Conservation (phyloP, 305 asterid species). For the Rubia occidens region DNA sequence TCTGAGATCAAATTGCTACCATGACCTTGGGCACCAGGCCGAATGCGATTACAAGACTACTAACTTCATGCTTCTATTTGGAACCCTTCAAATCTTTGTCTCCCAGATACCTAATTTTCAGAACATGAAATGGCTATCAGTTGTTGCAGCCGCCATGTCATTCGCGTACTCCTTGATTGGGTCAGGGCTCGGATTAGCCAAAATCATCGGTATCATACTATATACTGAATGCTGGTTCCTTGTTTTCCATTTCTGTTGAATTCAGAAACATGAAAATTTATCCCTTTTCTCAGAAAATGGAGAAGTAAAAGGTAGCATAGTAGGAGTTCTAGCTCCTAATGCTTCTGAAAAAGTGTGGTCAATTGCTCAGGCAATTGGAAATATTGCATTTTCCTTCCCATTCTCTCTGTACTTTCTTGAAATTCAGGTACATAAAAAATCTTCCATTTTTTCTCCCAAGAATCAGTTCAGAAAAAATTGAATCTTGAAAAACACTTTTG, state of each 20-base stretch:
- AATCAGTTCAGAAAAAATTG: neutral
- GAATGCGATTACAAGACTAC: slow-evolving; percentile 37
- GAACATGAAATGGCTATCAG: slow-evolving; percentile 59
- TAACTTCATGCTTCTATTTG: slow-evolving; percentile 52
- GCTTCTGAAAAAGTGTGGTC: slow-evolving; percentile 49
- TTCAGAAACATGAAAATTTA: slow-evolving; percentile 2
- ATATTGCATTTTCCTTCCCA: slow-evolving; percentile 71
- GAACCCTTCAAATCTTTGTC: slow-evolving; percentile 42
- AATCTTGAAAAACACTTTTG: neutral
- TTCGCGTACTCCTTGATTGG: slow-evolving; percentile 58
- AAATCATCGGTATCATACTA: slow-evolving; percentile 42
- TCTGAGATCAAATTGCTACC: slow-evolving; percentile 67
- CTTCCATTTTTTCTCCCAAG: neutral
- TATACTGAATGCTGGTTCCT: neutral
- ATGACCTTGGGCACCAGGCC: slow-evolving; percentile 46
- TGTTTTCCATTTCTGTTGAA: neutral
- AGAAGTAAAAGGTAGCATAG: slow-evolving; percentile 56
- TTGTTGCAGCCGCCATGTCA: slow-evolving; percentile 62
- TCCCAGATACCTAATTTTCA: slow-evolving; percentile 73
- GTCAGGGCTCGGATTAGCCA: slow-evolving; percentile 60
- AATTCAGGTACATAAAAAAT: slow-evolving; percentile 43
- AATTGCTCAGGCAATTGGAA: slow-evolving; percentile 60
- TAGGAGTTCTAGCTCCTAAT: slow-evolving; percentile 47
- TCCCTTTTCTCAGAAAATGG: slow-evolving; percentile 57
- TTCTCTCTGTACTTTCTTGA: slow-evolving; percentile 56